Conservation (phyloP, 768 basidiomycete species). For the Amanita rubescens region DNA sequence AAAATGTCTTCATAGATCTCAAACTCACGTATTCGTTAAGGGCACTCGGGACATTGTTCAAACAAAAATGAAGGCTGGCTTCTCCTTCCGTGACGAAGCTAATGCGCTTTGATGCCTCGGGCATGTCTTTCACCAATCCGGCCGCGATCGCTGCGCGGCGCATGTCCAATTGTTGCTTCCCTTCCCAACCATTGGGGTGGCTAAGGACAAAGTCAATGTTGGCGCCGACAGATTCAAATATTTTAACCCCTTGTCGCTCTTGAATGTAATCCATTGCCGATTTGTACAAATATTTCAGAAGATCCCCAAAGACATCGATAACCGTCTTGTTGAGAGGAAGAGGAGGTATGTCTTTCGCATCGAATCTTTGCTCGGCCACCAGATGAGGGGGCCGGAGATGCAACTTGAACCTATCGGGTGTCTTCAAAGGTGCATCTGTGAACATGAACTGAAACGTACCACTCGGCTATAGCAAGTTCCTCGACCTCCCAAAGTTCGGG, state of each 20-base stretch:
- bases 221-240: constrained; percentile 14
- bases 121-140: constrained; percentile 31
- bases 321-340: constrained; percentile 30
- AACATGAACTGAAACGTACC: constrained; percentile 16
- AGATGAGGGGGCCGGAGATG: constrained; percentile 26
- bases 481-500: constrained; percentile 34
- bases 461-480: constrained; percentile 34
- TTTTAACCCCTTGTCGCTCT: constrained; percentile 21
- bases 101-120: constrained; percentile 28
- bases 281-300: constrained; percentile 31
- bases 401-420: constrained; percentile 32
- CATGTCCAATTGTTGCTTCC: constrained; percentile 41
- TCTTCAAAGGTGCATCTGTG: no score
- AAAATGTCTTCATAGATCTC: background rate
- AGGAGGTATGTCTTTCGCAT: constrained; percentile 22
- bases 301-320: constrained; percentile 32
- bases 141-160: constrained; percentile 38
- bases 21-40: constrained; percentile 18
- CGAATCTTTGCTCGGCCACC: constrained; percentile 9
- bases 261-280: constrained; percentile 30
- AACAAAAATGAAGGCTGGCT: constrained; percentile 45
- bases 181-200: constrained; percentile 53
- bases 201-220: constrained; percentile 34
- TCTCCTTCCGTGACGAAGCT: constrained; percentile 50
- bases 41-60: constrained; percentile 1